These are phyloP conservation scores for Didymella segeticola DNA, from an alignment of 2,329 filamentous ascomycete species.

Conservation along the genomic window DNA sequence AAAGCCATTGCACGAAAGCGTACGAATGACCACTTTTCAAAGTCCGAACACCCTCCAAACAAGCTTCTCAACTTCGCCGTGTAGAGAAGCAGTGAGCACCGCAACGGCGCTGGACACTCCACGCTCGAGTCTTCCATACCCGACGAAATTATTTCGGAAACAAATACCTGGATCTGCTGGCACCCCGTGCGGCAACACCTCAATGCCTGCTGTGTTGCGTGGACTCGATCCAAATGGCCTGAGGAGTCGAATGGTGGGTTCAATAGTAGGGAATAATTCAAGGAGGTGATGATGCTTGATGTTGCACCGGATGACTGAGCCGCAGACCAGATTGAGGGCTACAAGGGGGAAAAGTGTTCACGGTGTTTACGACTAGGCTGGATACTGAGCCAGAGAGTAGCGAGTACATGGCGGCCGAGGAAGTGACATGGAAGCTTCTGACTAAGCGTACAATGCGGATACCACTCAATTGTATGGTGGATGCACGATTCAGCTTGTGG, in stretches of 20 bases:
- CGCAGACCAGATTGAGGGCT: background rate
- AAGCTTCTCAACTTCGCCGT: background rate
- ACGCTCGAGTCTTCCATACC: background rate
- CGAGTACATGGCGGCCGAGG: constrained; percentile 38
- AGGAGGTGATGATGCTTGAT: background rate
- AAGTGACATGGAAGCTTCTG: constrained; percentile 38
- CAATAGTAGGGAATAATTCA: background rate
- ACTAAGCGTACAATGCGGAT: constrained; percentile 46
- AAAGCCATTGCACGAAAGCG: no score
- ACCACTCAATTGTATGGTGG: constrained; percentile 46
- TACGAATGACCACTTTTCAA: background rate
- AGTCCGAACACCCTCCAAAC: background rate
- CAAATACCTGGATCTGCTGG: constrained; percentile 3
- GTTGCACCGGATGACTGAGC: background rate
- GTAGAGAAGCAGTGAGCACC: background rate
- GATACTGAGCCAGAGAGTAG: constrained; percentile 11
- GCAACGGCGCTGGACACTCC: background rate
- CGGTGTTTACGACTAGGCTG: background rate
- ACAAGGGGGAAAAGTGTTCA: background rate
- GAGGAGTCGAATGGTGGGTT: constrained; percentile 34
- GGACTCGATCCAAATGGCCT: constrained; percentile 43
- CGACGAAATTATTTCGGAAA: background rate
- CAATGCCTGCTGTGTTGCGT: constrained; percentile 40
- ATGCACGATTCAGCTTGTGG: constrained; percentile 34
- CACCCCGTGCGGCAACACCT: background rate